phyloP scores from a whole-genome alignment of 352 stramenopile species.

The Nothophytophthora sp. region DNA sequence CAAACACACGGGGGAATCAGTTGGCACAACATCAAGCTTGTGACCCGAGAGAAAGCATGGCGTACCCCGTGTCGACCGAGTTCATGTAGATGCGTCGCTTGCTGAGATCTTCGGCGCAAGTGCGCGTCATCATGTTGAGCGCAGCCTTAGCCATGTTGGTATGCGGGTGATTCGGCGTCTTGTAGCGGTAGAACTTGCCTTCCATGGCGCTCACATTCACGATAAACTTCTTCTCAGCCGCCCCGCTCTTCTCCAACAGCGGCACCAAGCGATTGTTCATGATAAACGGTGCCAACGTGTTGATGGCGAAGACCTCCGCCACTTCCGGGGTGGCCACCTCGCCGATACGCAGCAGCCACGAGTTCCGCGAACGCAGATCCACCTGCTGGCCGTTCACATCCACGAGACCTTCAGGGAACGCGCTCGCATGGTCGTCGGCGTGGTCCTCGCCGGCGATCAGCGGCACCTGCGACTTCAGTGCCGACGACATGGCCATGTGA shows the following conservation, averaged over 20 bases:
- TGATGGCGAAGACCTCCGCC: constrained; percentile 92
- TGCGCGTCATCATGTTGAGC: constrained; percentile 99
- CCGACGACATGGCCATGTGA: constrained; percentile 64
- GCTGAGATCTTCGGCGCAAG: constrained; percentile 93
- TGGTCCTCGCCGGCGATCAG: constrained; percentile 77
- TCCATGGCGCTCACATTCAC: constrained; percentile 99
- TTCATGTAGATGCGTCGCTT: constrained; percentile 97
- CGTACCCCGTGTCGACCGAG: constrained; percentile 95
- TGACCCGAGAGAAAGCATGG: constrained; percentile 8
- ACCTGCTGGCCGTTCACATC: constrained; percentile 98
- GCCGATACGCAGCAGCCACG: constrained; percentile 95
- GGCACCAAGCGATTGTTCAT: constrained; percentile 94
- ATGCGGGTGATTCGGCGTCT: constrained; percentile 97
- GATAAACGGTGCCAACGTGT: constrained; percentile 97
- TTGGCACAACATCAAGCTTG: not conserved
- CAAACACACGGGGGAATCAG: constrained; percentile 2
- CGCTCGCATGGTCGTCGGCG: constrained; percentile 50
- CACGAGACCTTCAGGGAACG: constrained; percentile 77
- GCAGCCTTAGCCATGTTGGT: constrained; percentile 99
- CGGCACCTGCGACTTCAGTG: constrained; percentile 82
- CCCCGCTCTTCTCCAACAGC: constrained; percentile 75
- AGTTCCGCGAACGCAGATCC: constrained; percentile 94
- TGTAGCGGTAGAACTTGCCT: constrained; percentile 98
- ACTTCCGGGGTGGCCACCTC: constrained; percentile 90
- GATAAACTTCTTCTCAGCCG: constrained; percentile 89